Evolutionary conservation across 2,329 filamentous ascomycete species (phyloP).

Genomic region (Blastomyces parvus): DNA sequence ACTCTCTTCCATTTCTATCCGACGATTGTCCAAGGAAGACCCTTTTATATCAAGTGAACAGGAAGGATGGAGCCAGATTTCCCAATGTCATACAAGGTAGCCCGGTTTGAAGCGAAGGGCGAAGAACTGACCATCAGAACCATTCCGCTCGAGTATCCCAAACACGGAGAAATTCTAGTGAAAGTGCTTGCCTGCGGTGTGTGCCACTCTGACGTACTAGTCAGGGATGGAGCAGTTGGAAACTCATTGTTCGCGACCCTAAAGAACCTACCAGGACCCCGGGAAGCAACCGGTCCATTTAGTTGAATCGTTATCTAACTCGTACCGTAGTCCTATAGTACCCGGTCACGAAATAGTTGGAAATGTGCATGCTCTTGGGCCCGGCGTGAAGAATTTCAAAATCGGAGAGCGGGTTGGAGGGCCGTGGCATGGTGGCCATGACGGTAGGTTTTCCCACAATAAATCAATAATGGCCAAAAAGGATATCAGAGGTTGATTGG

Average conservation of each 20-base stretch:
- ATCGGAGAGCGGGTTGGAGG: slow-evolving; percentile 59
- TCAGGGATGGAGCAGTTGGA: slow-evolving; percentile 44
- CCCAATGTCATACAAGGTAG: slow-evolving; percentile 59
- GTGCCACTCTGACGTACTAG: slow-evolving; percentile 53
- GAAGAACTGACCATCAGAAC: slow-evolving; percentile 50
- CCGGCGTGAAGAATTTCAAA: slow-evolving; percentile 45
- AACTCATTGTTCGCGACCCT: slow-evolving; percentile 37
- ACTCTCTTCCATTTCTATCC: neutral
- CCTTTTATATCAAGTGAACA: neutral
- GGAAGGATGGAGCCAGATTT: slow-evolving; percentile 22
- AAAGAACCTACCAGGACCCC: neutral
- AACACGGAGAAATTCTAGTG: slow-evolving; percentile 53
- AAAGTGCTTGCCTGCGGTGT: slow-evolving; percentile 65
- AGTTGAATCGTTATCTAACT: neutral
- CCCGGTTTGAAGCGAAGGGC: slow-evolving; percentile 47
- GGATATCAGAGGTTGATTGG: neutral
- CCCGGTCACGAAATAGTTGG: slow-evolving; percentile 67
- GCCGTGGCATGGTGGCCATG: slow-evolving; percentile 55
- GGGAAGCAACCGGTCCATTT: neutral
- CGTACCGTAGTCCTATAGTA: slow-evolving; percentile 41
- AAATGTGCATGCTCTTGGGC: slow-evolving; percentile 52
- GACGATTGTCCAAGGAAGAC: neutral
- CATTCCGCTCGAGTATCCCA: slow-evolving; percentile 48
- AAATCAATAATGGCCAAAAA: neutral
- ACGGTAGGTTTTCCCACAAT: slow-evolving; percentile 14